phyloP scores from a whole-genome alignment of 176 grass and related monocot species.

The Juncus effusus region DNA sequence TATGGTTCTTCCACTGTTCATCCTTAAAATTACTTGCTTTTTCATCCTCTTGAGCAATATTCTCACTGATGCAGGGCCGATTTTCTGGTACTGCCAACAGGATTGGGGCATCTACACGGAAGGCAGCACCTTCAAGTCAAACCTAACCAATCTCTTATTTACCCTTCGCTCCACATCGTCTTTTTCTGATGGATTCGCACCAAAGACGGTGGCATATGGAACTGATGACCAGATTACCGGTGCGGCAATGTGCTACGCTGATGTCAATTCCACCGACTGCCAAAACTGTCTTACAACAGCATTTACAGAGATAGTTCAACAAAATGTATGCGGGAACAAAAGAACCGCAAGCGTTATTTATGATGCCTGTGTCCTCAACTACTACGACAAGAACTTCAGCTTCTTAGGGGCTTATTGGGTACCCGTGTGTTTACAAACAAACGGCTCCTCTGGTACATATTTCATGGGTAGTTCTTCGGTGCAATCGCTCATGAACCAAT shows the following conservation, averaged over 20 bases:
- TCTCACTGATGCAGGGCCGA: not conserved
- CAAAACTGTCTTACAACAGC: not conserved
- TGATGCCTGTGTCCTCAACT: not conserved
- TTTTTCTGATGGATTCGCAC: not conserved
- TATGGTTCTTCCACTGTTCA: too few relatives aligned
- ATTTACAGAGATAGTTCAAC: not conserved
- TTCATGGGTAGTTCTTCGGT: constrained; percentile 3
- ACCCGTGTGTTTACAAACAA: not conserved
- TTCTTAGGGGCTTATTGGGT: not conserved
- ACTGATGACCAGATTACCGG: not conserved
- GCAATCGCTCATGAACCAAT: not conserved
- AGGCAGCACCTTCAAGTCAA: constrained; percentile 1
- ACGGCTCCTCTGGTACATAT: not conserved
- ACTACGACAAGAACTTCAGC: not conserved
- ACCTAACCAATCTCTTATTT: not conserved
- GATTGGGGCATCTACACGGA: not conserved
- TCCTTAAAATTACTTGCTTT: too few relatives aligned
- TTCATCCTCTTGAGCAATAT: too few relatives aligned
- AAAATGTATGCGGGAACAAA: not conserved
- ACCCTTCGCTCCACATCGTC: not conserved
- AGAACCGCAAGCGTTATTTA: not conserved
- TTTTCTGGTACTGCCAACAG: not conserved
- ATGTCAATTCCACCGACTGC: not conserved
- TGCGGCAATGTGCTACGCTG: not conserved
- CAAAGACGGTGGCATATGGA: not conserved